Evolutionary conservation across 352 stramenopile species (phyloP).

Genomic region (Halophytophthora polymorphica): DNA sequence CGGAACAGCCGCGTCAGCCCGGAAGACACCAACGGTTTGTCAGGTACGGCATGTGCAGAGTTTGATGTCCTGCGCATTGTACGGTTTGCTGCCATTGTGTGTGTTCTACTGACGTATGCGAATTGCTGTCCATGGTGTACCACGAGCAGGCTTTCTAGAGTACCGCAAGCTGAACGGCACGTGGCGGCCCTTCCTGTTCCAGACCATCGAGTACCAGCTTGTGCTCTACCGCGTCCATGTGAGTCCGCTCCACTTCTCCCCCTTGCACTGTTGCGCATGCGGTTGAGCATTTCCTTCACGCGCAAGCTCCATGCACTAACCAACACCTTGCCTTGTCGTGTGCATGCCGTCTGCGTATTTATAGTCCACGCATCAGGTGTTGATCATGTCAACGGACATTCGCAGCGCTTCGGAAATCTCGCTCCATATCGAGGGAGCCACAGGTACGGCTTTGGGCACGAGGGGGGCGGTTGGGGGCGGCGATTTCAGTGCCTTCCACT

Average conservation of each 20-base stretch:
- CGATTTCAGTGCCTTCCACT: background rate
- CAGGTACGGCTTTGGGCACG: constrained; percentile 9
- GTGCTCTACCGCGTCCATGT: constrained; percentile 72
- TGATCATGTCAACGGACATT: constrained; percentile 72
- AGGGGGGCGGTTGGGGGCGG: too few relatives aligned
- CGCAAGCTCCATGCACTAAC: too few relatives aligned
- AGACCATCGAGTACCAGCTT: constrained; percentile 65
- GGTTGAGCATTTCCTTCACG: too few relatives aligned
- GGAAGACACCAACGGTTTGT: constrained; percentile 40
- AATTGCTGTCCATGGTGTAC: background rate
- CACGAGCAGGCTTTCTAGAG: constrained; percentile 52
- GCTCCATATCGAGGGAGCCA: constrained; percentile 29
- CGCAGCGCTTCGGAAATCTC: constrained; percentile 56
- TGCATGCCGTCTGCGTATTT: background rate
- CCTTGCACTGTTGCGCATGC: constrained; percentile 3
- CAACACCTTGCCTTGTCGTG: background rate
- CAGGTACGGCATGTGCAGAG: too few relatives aligned
- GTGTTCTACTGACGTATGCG: background rate
- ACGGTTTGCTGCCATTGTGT: background rate
- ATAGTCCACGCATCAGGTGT: constrained; percentile 63
- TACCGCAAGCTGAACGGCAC: constrained; percentile 69
- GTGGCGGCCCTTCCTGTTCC: constrained; percentile 76
- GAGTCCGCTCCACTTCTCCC: constrained; percentile 6
- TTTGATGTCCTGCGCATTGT: too few relatives aligned
- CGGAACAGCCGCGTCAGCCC: constrained; percentile 39